Evolutionary conservation across 805 yeast genomes (phyloP), one percentile per base, ranked within the genome.

Genomic region (Myxozyma udenii): DNA sequence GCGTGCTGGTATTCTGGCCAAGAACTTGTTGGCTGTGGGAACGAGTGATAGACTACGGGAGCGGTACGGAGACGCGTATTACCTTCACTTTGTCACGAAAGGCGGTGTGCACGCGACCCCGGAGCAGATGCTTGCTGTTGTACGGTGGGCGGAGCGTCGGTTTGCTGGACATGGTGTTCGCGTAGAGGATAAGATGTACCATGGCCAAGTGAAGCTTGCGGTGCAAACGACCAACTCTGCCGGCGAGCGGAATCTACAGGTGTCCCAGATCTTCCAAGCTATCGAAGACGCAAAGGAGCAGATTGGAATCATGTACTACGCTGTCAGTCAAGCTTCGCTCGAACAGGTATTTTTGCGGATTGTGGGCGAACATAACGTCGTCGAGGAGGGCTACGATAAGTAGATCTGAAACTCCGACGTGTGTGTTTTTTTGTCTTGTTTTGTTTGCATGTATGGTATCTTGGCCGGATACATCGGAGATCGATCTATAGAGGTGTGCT

Each of bases 1-100:
- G 21, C 56, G 71, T 14, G 71, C 71, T 1, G 71, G 70, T 16
- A 65, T 68, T 41, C 46, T 68, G 41, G 65, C 71, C 16, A 53
- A 56, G 46, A 49, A 56, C 39, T 39, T 68, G 44, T 58, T 68
- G 41, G 71, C 72, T 4, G 62, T 68, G 25, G 71, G 72, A 1
- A 52, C 66, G 1, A 60, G 64, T 6, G 61, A 61, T 18, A 51
- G 61, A 11, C 56, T 68, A 36, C 59, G 68, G 9, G 57, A 61
- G 18, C 46, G 54, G 25, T 60, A 63, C 33, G 71, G 71, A n/a
- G 55, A 60, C 40, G 60, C 55, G 19, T 64, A 63, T 44, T 67
- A 66, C 49, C 55, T 68, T 21, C 67, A 66, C 50, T 46, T 66
- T 28, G 63, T 67, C 6, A 64, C 68, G 40, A 47, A 43, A 33